Evolutionary conservation across 306 rosid species (phyloP).

Genomic region (Senna siamea): DNA sequence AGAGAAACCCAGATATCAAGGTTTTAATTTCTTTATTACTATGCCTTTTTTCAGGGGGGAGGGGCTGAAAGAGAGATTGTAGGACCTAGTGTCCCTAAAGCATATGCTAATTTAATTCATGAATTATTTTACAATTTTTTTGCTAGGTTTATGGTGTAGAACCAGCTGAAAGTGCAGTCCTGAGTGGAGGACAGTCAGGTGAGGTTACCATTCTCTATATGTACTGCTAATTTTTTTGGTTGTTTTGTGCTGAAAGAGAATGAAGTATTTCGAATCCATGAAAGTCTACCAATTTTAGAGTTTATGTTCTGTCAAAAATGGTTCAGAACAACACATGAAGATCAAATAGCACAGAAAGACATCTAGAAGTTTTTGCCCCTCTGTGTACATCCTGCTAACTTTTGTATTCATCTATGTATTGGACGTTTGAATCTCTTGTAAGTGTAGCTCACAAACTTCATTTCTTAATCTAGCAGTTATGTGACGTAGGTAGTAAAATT

Average conservation of each 20-base stretch:
- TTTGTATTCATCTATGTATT: background rate
- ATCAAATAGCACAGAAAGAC: background rate
- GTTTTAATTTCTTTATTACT: constrained; percentile 38
- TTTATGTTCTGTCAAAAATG: background rate
- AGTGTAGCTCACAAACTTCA: too few species aligned
- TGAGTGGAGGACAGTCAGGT: constrained; percentile 82
- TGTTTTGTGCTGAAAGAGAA: background rate
- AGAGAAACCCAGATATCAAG: constrained; percentile 75
- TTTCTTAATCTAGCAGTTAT: too few species aligned
- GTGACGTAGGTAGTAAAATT: too few species aligned
- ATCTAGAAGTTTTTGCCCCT: background rate
- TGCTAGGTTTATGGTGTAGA: constrained; percentile 75
- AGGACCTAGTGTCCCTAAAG: background rate
- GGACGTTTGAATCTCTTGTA: constrained; percentile 1
- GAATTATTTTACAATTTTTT: background rate
- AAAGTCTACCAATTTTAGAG: background rate
- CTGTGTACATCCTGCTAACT: background rate
- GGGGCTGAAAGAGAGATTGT: constrained; percentile 18
- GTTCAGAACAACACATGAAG: background rate
- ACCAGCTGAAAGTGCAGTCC: constrained; percentile 78
- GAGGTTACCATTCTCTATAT: constrained; percentile 31
- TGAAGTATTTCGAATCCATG: background rate
- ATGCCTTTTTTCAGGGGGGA: too few species aligned
- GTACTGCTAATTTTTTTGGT: background rate
- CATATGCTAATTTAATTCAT: constrained; percentile 6